Percentiles rank a stretch among this genome's conserved stretches.
Conservation (phyloP, 768 basidiomycete genomes). For the Dentipellis sp. region DNA sequence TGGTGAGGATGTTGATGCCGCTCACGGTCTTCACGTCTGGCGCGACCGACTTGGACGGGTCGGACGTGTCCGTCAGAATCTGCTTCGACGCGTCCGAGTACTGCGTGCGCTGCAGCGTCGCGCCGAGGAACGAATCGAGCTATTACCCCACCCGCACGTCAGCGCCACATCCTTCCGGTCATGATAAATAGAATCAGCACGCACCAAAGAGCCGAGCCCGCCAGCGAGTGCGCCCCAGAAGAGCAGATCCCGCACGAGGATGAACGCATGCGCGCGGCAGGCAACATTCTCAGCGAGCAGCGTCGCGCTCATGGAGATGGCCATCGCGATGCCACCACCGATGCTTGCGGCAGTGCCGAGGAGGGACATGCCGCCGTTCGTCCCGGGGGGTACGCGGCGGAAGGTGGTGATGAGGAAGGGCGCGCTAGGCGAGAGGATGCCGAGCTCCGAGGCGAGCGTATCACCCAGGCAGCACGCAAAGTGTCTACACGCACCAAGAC, state of each 20-base stretch:
- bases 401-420: constrained; percentile 78
- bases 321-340: constrained; percentile 66
- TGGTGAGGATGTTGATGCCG: constrained; percentile 66
- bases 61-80: constrained; percentile 49
- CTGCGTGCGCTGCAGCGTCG: constrained; percentile 74
- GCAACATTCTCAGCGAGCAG: constrained; percentile 53
- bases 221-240: constrained; percentile 61
- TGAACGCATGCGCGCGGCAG: constrained; percentile 35
- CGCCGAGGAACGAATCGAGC: constrained; percentile 84
- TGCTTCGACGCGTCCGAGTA: constrained; percentile 54
- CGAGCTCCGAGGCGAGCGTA: constrained; percentile 89
- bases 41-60: constrained; percentile 9
- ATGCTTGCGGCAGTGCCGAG: constrained; percentile 69
- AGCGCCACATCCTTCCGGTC: background rate
- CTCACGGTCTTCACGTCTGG: constrained; percentile 46
- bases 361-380: constrained; percentile 79
- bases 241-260: constrained; percentile 34
- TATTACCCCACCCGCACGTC: constrained; percentile 18
- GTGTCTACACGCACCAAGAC: constrained; percentile 39
- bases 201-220: constrained; percentile 69
- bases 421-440: constrained; percentile 63
- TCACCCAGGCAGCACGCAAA: constrained; percentile 87
- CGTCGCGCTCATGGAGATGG: constrained; percentile 44
- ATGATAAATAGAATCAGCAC: constrained; percentile 17
- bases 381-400: constrained; percentile 72